Base-by-base conservation (phyloP, 805 yeast genomes). In the Candida insectorum region DNA sequence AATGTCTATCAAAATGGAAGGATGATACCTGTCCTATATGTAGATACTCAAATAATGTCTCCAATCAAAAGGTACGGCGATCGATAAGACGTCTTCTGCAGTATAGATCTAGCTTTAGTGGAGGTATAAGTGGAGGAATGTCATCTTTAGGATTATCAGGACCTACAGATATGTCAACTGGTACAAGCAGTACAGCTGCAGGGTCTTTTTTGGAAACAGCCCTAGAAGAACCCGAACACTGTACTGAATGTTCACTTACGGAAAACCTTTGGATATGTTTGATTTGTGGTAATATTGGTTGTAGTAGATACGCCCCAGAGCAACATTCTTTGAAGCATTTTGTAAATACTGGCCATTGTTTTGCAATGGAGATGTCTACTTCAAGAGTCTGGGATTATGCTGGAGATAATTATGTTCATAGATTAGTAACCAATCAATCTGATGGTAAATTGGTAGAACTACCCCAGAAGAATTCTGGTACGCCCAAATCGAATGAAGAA, bases 381-480 rank as follows among this genome's bases (percentile, higher is more conserved):
- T 93, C 88, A 40, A 66, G 97, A 25, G 95, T 88, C 1, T 88
- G 97, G 97, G 96, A 88, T 54, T 88, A 88, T 54, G 88, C 89
- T 0, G 89, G 89, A 2, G 97, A 88, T 52, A 79, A 78, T 43
- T 88, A 88, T 54, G 96, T 88, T 7, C 97, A 88, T 56, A 58
- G 97, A 31, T 60, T 88, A 26, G 73, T 88, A 4, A 86, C 88
- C 40, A 87, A 85, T 56, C 89, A 85, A 53, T 70, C 81, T 0
- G 96, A 88, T 53, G 97, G 97, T 0, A 89, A 89, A 47, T 58
- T 89, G 20, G 95, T 88, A 3, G 97, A 88, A 54, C 65, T 87
- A 10, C 67, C 71, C 0, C 70, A 63, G 17, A 67, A 65, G 32
- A 33, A 29, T 8, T 31, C 39, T 8, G 30, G n/a, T 8, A 11